A percentile compares a stretch with the other conserved stretches of the same genome.
Evolutionary conservation across 257 asterid species (phyloP).

Genomic region (Solanum sejunctum): DNA sequence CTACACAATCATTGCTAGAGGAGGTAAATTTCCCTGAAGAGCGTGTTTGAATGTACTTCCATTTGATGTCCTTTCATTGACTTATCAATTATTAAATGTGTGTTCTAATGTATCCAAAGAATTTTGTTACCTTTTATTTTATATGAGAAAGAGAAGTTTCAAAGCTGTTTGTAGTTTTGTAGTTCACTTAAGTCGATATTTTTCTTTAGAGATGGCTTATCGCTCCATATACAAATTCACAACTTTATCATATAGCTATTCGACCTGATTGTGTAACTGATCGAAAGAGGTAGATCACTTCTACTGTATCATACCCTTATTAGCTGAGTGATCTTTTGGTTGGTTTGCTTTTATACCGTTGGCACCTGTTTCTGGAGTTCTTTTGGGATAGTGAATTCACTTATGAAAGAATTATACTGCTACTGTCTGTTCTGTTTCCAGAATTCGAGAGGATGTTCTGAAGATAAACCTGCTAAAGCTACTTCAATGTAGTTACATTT

Average conservation of each 20-base stretch:
- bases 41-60: background rate
- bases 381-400: background rate
- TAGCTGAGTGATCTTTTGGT: background rate
- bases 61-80: background rate
- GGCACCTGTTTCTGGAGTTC: background rate
- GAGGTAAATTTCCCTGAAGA: constrained; percentile 31
- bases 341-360: background rate
- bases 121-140: background rate
- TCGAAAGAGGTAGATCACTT: background rate
- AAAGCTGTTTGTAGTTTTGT: background rate
- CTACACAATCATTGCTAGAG: constrained; percentile 45
- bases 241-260: background rate
- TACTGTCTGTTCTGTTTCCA: background rate
- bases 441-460: background rate
- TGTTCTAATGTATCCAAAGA: background rate
- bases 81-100: background rate
- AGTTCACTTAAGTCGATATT: background rate
- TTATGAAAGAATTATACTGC: background rate
- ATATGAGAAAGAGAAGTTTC: background rate
- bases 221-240: background rate
- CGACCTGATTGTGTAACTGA: background rate
- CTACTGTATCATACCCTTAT: background rate
- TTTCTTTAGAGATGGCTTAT: background rate
- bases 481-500: background rate
- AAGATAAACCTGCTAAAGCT: background rate